Evolutionary conservation across 75 land plant genomes (phyloP).

Genomic region (Gnetum montanum): DNA sequence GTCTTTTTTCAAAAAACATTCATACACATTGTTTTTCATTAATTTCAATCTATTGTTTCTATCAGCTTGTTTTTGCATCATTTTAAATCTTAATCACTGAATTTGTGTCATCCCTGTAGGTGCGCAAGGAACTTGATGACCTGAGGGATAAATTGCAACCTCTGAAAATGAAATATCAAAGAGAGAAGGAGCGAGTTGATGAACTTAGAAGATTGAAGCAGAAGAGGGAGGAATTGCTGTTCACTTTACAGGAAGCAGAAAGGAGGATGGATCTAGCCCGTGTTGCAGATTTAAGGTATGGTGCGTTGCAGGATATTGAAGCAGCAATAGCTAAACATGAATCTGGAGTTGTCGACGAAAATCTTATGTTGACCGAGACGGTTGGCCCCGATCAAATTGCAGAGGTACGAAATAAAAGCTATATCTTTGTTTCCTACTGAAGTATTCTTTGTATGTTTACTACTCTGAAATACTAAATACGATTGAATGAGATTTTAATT

Average conservation of each 20-base stretch:
- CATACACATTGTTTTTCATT: too few relatives aligned
- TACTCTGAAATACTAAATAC: background rate
- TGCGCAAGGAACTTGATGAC: conserved; percentile 55
- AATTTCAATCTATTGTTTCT: too few relatives aligned
- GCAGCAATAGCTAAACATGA: conserved; percentile 63
- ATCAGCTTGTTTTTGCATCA: too few relatives aligned
- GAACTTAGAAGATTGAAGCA: conserved; percentile 67
- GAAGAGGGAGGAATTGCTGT: conserved; percentile 59
- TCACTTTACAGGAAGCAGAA: conserved; percentile 63
- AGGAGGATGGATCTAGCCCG: conserved; percentile 77
- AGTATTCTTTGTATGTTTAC: background rate
- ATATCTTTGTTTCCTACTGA: too few relatives aligned
- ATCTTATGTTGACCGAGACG: conserved; percentile 79
- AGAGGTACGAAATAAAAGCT: conserved; percentile 44
- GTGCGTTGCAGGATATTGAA: conserved; percentile 81
- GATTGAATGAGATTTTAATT: background rate
- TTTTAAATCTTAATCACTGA: background rate
- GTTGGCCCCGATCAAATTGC: conserved; percentile 97
- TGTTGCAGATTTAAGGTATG: conserved; percentile 69
- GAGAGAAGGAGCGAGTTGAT: conserved; percentile 90
- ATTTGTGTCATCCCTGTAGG: conserved; percentile 18
- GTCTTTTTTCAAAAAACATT: too few relatives aligned
- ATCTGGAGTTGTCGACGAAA: conserved; percentile 32
- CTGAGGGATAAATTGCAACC: conserved; percentile 73
- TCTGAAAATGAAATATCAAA: conserved; percentile 77